These are phyloP conservation scores for Neonectria neomacrospora DNA, from an alignment of 2,329 filamentous ascomycete genomes.

Conservation along the genomic window DNA sequence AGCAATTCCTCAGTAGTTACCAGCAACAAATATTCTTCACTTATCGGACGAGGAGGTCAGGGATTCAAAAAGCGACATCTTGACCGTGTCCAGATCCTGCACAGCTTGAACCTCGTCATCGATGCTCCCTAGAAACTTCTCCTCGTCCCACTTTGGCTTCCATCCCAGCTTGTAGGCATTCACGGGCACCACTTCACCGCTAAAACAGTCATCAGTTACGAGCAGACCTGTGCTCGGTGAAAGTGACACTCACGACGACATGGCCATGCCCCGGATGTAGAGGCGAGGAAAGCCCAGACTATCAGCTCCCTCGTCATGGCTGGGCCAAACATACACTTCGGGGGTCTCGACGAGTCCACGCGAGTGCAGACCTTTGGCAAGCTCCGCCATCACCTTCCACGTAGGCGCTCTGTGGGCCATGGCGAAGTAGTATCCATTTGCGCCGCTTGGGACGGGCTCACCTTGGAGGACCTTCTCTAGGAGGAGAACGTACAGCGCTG, in stretches of 20 bases:
- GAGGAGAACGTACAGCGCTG: slow-evolving; percentile 45
- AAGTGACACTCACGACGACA: slow-evolving; percentile 41
- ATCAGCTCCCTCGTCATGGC: slow-evolving; percentile 47
- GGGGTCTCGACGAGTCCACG: slow-evolving; percentile 46
- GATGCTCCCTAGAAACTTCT: neutral
- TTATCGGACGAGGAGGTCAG: neutral
- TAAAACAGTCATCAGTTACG: neutral
- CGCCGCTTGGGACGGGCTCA: slow-evolving; percentile 43
- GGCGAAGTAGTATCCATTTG: slow-evolving; percentile 50
- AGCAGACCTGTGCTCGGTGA: too few species aligned
- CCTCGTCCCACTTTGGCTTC: slow-evolving; percentile 16
- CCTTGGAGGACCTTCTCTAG: slow-evolving; percentile 44
- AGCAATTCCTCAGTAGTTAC: too few species aligned
- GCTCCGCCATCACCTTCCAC: slow-evolving; percentile 46
- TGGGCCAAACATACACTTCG: slow-evolving; percentile 43
- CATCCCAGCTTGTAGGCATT: slow-evolving; percentile 12
- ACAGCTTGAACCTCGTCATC: slow-evolving; percentile 18
- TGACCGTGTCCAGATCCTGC: slow-evolving; percentile 8
- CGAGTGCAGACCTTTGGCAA: slow-evolving; percentile 43
- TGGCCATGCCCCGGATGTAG: slow-evolving; percentile 42
- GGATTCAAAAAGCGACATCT: neutral
- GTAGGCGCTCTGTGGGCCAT: slow-evolving; percentile 44
- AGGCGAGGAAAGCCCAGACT: slow-evolving; percentile 43
- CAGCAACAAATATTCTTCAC: too few species aligned
- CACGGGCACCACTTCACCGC: slow-evolving; percentile 1